phyloP scores from a whole-genome alignment of 2,329 filamentous ascomycete genomes.

The Sclerotiophoma versabilis region DNA sequence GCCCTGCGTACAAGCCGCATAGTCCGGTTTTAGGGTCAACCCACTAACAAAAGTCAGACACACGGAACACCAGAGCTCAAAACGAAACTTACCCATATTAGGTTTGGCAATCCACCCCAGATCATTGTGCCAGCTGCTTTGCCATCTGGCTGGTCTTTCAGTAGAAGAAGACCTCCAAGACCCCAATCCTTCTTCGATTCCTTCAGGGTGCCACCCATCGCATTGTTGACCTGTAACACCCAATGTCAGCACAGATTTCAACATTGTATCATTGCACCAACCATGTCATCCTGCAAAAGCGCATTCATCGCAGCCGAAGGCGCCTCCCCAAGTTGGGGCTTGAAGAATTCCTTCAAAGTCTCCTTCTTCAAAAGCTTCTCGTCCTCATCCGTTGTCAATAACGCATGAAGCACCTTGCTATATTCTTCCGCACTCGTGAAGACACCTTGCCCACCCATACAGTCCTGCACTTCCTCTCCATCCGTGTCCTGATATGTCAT shows the following conservation, averaged over 20 bases:
- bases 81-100: conserved; percentile 39
- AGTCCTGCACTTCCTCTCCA: conserved; percentile 27
- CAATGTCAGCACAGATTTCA: not conserved
- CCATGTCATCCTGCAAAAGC: conserved; percentile 40
- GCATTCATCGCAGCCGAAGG: conserved; percentile 35
- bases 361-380: conserved; percentile 36
- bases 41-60: conserved; percentile 28
- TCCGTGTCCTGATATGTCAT: conserved; percentile 25
- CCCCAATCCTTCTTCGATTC: conserved; percentile 36
- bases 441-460: conserved; percentile 37
- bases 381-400: conserved; percentile 36
- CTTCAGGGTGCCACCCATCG: conserved; percentile 32
- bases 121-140: conserved; percentile 39
- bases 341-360: conserved; percentile 40
- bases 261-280: not conserved
- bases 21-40: conserved; percentile 43
- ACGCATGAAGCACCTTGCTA: conserved; percentile 38
- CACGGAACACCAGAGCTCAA: not conserved
- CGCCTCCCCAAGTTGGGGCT: conserved; percentile 35
- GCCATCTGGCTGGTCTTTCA: conserved; percentile 29
- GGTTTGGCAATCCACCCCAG: conserved; percentile 45
- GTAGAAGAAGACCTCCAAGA: conserved; percentile 41
- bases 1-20: conserved; percentile 38
- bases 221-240: conserved; percentile 24
- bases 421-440: conserved; percentile 35